Percentiles rank a stretch among this genome's conserved stretches.
phyloP scores from a whole-genome alignment of 257 asterid species.

The Solanum peruvianum region DNA sequence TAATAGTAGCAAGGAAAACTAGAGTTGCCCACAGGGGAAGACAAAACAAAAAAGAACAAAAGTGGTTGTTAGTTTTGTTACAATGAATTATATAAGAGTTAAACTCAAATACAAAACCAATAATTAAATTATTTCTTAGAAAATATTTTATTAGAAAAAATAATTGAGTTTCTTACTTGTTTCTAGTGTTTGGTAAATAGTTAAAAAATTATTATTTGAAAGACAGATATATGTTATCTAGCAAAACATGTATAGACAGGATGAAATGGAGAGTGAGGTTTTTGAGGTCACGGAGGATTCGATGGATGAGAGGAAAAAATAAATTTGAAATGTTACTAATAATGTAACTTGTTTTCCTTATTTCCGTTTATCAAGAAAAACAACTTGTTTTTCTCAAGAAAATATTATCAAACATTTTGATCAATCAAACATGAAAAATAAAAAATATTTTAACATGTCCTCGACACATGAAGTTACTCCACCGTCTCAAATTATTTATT shows the following conservation, averaged over 20 bases:
- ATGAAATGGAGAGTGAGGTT: background rate
- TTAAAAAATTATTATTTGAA: no score
- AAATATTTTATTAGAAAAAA: no score
- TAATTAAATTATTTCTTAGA: no score
- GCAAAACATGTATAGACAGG: background rate
- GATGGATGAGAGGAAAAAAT: background rate
- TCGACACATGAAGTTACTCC: background rate
- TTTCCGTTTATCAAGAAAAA: no score
- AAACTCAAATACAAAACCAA: background rate
- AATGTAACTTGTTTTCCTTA: background rate
- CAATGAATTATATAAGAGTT: background rate
- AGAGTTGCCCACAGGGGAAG: background rate
- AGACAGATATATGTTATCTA: background rate
- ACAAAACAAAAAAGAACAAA: background rate
- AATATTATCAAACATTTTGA: no score
- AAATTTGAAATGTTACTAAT: background rate
- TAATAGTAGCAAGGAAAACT: background rate
- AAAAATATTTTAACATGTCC: no score
- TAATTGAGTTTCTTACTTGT: no score
- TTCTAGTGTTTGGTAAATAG: background rate
- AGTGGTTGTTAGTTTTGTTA: background rate
- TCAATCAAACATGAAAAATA: no score
- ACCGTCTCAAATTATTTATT: background rate
- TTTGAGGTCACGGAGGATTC: background rate
- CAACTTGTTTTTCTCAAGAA: no score